phyloP scores from a whole-genome alignment of 495 filamentous ascomycete species.

The Hyaloscypha finlandica region DNA sequence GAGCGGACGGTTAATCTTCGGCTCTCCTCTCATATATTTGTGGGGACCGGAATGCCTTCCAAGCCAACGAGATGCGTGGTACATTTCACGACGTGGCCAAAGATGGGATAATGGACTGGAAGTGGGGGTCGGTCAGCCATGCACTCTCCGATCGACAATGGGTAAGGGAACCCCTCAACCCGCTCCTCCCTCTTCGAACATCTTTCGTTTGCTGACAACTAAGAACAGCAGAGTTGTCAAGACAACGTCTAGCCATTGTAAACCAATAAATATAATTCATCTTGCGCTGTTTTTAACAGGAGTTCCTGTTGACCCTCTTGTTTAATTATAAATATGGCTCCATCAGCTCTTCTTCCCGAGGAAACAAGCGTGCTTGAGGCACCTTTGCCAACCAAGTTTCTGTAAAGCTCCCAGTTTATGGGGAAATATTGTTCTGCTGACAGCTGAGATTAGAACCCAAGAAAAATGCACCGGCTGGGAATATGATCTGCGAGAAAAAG shows the following conservation, averaged over 20 bases:
- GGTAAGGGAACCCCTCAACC: not conserved
- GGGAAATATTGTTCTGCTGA: not conserved
- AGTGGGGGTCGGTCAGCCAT: not conserved
- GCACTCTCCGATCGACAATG: not conserved
- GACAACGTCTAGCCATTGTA: too few species aligned
- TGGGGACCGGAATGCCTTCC: not conserved
- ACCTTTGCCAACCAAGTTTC: not conserved
- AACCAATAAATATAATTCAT: not conserved
- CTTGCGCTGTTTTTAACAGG: not conserved
- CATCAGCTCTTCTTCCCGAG: constrained; percentile 13
- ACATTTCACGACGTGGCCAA: not conserved
- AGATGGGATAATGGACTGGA: not conserved
- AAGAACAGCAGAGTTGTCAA: not conserved
- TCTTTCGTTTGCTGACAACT: not conserved
- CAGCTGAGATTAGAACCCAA: constrained; percentile 1
- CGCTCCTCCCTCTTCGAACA: not conserved
- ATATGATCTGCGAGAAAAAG: constrained; percentile 23
- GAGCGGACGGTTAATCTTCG: not conserved
- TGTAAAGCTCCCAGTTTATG: not conserved
- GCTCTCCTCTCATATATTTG: not conserved
- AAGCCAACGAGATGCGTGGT: not conserved
- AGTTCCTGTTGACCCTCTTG: not conserved
- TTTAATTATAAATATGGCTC: not conserved
- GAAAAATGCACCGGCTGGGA: constrained; percentile 14
- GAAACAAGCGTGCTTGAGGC: constrained; percentile 4